These are phyloP conservation scores for Candolleomyces aberdarensis DNA, from an alignment of 768 basidiomycete species.

Conservation along the genomic window DNA sequence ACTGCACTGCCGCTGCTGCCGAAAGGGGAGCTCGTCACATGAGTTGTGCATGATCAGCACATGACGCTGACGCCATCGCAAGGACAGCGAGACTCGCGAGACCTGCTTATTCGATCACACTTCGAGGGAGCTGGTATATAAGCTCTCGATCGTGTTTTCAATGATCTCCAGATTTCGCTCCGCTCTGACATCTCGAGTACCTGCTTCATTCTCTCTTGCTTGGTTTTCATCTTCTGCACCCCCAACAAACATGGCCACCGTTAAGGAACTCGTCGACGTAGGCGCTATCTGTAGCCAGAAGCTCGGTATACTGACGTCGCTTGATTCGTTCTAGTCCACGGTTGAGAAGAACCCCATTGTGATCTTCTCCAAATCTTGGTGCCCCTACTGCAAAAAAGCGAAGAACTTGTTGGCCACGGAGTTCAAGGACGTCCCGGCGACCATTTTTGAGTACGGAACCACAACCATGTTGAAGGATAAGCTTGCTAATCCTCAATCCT, in stretches of 20 bases:
- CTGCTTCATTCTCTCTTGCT: slow-evolving; percentile 22
- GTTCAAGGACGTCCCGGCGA: slow-evolving; percentile 34
- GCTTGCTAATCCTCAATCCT: too few species aligned
- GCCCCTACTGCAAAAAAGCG: slow-evolving; percentile 49
- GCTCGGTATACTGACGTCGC: slow-evolving; percentile 1
- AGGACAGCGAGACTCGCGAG: too few species aligned
- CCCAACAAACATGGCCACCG: slow-evolving; percentile 26
- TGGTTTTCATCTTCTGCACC: slow-evolving; percentile 30
- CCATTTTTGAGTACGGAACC: slow-evolving; percentile 45
- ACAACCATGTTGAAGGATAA: background rate
- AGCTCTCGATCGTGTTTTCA: slow-evolving; percentile 3
- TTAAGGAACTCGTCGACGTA: slow-evolving; percentile 44
- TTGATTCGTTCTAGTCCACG: slow-evolving; percentile 28
- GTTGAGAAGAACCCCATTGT: slow-evolving; percentile 50
- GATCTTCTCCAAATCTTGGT: slow-evolving; percentile 60
- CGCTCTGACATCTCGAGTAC: slow-evolving; percentile 22
- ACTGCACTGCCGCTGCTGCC: too few species aligned
- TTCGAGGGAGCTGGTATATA: background rate
- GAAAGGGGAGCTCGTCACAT: background rate
- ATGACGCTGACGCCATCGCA: background rate
- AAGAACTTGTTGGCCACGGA: slow-evolving; percentile 43
- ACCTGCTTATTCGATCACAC: background rate
- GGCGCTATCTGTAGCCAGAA: slow-evolving; percentile 8
- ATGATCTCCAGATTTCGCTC: slow-evolving; percentile 27
- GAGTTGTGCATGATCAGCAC: background rate